Percentiles rank a stretch among this genome's conserved stretches.
Conservation (phyloP, 257 asterid genomes). For the Linaria vulgaris region DNA sequence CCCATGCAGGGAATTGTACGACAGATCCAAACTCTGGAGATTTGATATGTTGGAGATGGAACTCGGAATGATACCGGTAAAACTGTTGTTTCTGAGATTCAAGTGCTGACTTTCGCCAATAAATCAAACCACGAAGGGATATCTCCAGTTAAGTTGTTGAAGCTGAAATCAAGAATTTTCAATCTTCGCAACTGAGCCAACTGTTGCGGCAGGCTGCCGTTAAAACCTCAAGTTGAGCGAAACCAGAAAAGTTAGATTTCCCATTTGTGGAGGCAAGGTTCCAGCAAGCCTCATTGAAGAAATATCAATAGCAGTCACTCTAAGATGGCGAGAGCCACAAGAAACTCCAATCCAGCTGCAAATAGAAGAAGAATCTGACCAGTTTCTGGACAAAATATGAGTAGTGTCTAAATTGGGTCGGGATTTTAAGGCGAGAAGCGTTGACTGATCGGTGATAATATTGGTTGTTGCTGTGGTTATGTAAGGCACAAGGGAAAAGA, state of each 20-base stretch:
- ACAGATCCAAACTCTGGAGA: constrained; percentile 19
- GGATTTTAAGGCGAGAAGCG: constrained; percentile 40
- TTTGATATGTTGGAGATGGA: constrained; percentile 26
- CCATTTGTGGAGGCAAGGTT: constrained; percentile 29
- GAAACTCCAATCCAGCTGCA: constrained; percentile 40
- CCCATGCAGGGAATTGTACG: constrained; percentile 23
- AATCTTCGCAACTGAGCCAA: constrained; percentile 25
- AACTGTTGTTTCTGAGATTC: constrained; percentile 24
- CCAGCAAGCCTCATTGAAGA: constrained; percentile 28
- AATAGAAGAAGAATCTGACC: constrained; percentile 27
- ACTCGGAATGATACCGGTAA: constrained; percentile 14
- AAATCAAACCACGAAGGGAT: constrained; percentile 24
- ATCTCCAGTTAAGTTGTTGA: constrained; percentile 15
- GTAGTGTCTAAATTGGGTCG: constrained; percentile 23
- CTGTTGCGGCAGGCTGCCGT: constrained; percentile 25
- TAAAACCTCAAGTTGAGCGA: constrained; percentile 33
- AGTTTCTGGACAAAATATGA: constrained; percentile 27
- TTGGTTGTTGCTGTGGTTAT: constrained; percentile 15
- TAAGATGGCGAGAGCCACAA: constrained; percentile 33
- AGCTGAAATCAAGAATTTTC: constrained; percentile 15
- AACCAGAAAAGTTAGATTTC: constrained; percentile 35
- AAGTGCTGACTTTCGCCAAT: constrained; percentile 9
- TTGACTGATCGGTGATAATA: constrained; percentile 31
- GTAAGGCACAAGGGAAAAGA: not conserved
- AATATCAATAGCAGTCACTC: constrained; percentile 33